phyloP scores from a whole-genome alignment of 2,329 filamentous ascomycete genomes.

The Monilinia aucupariae region DNA sequence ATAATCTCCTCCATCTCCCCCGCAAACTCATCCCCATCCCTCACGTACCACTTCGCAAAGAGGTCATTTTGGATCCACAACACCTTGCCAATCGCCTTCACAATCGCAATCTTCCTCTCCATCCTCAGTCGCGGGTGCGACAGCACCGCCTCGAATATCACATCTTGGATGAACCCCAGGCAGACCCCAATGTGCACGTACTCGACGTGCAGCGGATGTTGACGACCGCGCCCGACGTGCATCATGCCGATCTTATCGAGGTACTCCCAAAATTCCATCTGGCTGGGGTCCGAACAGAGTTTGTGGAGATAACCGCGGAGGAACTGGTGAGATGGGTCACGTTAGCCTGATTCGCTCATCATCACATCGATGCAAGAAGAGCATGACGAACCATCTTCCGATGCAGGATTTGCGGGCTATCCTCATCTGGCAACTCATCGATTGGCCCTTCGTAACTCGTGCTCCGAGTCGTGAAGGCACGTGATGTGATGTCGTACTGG shows the following conservation, averaged over 20 bases:
- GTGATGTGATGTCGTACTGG: constrained; percentile 74
- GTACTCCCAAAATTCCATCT: constrained; percentile 57
- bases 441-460: constrained; percentile 57
- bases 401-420: constrained; percentile 66
- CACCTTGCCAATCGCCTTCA: constrained; percentile 73
- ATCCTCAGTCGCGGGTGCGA: constrained; percentile 54
- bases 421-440: constrained; percentile 5
- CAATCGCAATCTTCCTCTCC: constrained; percentile 63
- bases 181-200: constrained; percentile 72
- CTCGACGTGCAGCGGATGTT: constrained; percentile 41
- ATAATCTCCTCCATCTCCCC: constrained; percentile 11
- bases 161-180: constrained; percentile 71
- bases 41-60: constrained; percentile 70
- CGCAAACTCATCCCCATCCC: constrained; percentile 12
- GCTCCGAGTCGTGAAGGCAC: constrained; percentile 61
- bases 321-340: background rate
- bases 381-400: constrained; percentile 38
- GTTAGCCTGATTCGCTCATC: background rate
- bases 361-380: background rate
- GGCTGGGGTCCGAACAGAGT: constrained; percentile 12
- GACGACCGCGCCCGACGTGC: constrained; percentile 14
- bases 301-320: constrained; percentile 9
- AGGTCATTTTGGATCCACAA: constrained; percentile 87
- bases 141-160: constrained; percentile 70
- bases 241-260: constrained; percentile 66